Evolutionary conservation across 441 rosid genomes (phyloP), one percentile per base, ranked within the genome.

Genomic region (Breynia disticha): DNA sequence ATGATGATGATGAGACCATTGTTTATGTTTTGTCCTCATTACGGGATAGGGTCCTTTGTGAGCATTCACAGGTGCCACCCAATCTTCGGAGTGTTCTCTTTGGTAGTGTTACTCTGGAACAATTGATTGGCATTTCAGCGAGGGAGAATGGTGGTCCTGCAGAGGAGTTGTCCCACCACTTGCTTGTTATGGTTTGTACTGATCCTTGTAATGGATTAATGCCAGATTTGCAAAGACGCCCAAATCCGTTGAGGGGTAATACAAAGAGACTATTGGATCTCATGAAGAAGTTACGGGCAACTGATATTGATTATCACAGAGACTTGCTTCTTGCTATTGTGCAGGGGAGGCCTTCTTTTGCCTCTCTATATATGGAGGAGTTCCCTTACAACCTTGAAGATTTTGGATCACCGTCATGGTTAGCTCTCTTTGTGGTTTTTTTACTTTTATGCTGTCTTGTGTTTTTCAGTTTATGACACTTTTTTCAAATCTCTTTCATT

Each of bases 341-440:
- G 64, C 72, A 41, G 68, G 87, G 90, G 19, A 87, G 81, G 60
- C 87, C 86, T 7, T 74, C 80, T 56, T 78, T 93, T 55, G 83
- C 74, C 52, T 79, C 97, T 12, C 82, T 84, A 55, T 89, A 86
- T 69, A 54, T 87, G 79, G 83, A 80, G 56, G 93, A 83, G 63
- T 86, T 86, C 73, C 99, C 97, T 48, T 93, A 79, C 80, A 84
- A 69, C 68, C 81, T 89, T 59, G 95, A 89, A 70, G 88, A 93
- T 80, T 80, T 64, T 63, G 63, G 86, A 56, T 89, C 97, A 14
- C 79, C 86, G 50, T 62, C 66, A 67, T 93, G 99, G 99, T 89
- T 63, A 80, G 90, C 70, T 79, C 62, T 65, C 65, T 43, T 5
- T 28, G 35, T 28, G 35, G 35, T 28, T 28, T 48, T 46, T 38